Percentiles rank a stretch among this genome's conserved stretches.
phyloP scores from a whole-genome alignment of 805 yeast species.

The Blastobotrys attinorum region DNA sequence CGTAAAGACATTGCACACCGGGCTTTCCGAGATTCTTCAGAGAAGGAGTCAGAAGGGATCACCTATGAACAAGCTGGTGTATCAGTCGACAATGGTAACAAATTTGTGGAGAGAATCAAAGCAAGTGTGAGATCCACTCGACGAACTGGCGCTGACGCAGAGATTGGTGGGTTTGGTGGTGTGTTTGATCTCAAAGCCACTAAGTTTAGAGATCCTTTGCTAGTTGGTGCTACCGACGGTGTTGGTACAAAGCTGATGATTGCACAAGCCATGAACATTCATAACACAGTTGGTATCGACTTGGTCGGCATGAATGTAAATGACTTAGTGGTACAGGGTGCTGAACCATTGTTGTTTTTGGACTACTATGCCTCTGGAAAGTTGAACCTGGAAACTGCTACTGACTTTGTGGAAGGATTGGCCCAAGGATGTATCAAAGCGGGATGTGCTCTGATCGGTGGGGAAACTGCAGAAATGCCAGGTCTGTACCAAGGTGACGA shows the following conservation, averaged over 20 bases:
- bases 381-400: conserved; percentile 74
- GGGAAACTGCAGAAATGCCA: conserved; percentile 99
- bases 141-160: conserved; percentile 95
- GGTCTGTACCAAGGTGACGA: conserved; percentile 95
- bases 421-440: conserved; percentile 93
- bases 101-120: conserved; percentile 83
- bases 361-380: conserved; percentile 97
- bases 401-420: conserved; percentile 87
- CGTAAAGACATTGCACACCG: conserved; percentile 94
- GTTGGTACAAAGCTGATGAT: conserved; percentile 95
- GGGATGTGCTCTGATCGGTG: conserved; percentile 97
- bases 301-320: conserved; percentile 98
- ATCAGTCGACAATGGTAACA: conserved; percentile 91
- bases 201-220: conserved; percentile 67
- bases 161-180: conserved; percentile 99
- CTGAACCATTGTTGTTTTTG: conserved; percentile 90
- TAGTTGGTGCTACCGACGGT: conserved; percentile 98
- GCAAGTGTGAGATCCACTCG: conserved; percentile 84
- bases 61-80: conserved; percentile 97
- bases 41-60: conserved; percentile 32
- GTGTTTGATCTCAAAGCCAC: conserved; percentile 83
- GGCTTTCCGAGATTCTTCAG: conserved; percentile 60
- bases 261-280: conserved; percentile 83
- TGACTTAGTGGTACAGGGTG: conserved; percentile 97
- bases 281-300: conserved; percentile 97